Evolutionary conservation across 2,329 filamentous ascomycete genomes (phyloP).

Genomic region (Graphiopsis chlorocephala): DNA sequence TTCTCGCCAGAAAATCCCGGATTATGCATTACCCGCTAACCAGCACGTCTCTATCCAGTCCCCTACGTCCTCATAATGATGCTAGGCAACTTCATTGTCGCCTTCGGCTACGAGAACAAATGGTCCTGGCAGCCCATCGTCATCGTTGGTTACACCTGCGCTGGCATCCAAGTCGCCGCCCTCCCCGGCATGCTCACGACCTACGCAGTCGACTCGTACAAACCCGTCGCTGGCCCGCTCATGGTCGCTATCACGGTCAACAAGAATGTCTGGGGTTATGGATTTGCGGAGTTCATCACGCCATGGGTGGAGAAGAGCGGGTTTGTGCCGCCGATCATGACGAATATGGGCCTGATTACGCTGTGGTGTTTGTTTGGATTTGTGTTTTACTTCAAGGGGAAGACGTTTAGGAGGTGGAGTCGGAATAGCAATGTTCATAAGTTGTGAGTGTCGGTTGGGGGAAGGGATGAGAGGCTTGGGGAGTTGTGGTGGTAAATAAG

Average conservation of each 20-base stretch:
- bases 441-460: slow-evolving; percentile 37
- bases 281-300: slow-evolving; percentile 45
- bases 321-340: slow-evolving; percentile 59
- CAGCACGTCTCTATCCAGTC: slow-evolving; percentile 39
- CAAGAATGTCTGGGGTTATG: slow-evolving; percentile 64
- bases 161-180: slow-evolving; percentile 59
- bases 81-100: slow-evolving; percentile 56
- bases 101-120: slow-evolving; percentile 36
- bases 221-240: slow-evolving; percentile 58
- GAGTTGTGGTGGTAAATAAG: not conserved
- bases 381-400: slow-evolving; percentile 58
- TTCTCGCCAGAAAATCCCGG: not conserved
- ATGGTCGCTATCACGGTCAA: slow-evolving; percentile 63
- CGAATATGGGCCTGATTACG: slow-evolving; percentile 54
- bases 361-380: slow-evolving; percentile 56
- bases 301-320: slow-evolving; percentile 50
- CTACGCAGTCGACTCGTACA: slow-evolving; percentile 64
- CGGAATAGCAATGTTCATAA: slow-evolving; percentile 55
- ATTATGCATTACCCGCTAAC: not conserved
- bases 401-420: slow-evolving; percentile 57
- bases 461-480: not conserved
- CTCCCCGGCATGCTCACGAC: slow-evolving; percentile 58
- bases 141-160: slow-evolving; percentile 56
- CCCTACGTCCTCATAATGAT: slow-evolving; percentile 57
- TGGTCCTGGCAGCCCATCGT: slow-evolving; percentile 56